These are phyloP conservation scores for Trypanosoma mega DNA, from an alignment of 208 protist species.

Conservation along the genomic window DNA sequence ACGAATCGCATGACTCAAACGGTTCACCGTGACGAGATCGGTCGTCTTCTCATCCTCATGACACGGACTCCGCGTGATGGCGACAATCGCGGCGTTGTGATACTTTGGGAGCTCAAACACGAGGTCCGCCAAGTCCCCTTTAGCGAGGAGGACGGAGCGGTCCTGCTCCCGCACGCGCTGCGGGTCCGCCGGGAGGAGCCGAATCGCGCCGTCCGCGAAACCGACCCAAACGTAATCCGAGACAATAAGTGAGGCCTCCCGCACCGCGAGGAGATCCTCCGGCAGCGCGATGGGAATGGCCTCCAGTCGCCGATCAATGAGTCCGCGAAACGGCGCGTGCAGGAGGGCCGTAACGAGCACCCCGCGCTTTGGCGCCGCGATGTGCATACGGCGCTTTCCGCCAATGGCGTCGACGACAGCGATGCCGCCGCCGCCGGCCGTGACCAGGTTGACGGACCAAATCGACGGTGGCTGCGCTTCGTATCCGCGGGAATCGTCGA, in stretches of 20 bases:
- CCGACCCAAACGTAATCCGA: constrained; percentile 91
- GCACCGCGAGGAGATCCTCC: constrained; percentile 58
- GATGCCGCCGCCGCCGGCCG: constrained; percentile 51
- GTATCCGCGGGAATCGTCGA: constrained; percentile 24
- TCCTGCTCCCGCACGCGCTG: constrained; percentile 48
- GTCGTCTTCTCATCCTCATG: constrained; percentile 44
- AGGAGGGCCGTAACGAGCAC: constrained; percentile 62
- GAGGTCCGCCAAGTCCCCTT: constrained; percentile 56
- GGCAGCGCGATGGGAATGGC: constrained; percentile 62
- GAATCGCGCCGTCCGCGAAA: constrained; percentile 79
- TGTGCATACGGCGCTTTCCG: constrained; percentile 52
- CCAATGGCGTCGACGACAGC: constrained; percentile 48
- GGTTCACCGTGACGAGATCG: constrained; percentile 39
- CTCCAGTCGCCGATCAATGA: constrained; percentile 65
- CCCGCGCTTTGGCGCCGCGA: constrained; percentile 58
- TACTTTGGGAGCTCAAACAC: constrained; percentile 87
- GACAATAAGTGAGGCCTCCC: constrained; percentile 51
- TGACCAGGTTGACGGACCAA: constrained; percentile 63
- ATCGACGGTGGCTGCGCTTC: constrained; percentile 36
- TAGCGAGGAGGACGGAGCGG: constrained; percentile 43
- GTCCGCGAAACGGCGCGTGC: constrained; percentile 80
- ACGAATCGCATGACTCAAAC: constrained; percentile 57
- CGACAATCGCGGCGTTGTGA: constrained; percentile 63
- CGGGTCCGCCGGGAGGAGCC: constrained; percentile 64
- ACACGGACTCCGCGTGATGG: constrained; percentile 75